phyloP scores from a whole-genome alignment of 2,329 filamentous ascomycete genomes.

The Neofusicoccum ribis region DNA sequence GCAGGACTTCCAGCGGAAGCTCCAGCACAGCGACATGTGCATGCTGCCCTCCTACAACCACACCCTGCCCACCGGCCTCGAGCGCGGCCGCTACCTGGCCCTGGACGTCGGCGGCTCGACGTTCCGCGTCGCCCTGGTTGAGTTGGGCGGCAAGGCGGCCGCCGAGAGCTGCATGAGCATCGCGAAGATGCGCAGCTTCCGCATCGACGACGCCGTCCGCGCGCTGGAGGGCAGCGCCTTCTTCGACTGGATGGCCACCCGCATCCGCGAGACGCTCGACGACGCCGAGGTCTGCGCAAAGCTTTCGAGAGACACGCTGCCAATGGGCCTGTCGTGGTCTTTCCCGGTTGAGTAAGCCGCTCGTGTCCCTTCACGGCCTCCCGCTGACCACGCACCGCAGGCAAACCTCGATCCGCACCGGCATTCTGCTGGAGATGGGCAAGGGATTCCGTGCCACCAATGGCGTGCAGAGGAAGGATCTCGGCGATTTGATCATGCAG shows the following conservation, averaged over 20 bases:
- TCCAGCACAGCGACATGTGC: slow-evolving; percentile 58
- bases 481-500: slow-evolving; percentile 59
- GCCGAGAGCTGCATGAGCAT: slow-evolving; percentile 50
- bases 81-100: slow-evolving; percentile 61
- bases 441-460: slow-evolving; percentile 64
- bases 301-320: slow-evolving; percentile 37
- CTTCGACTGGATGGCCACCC: slow-evolving; percentile 67
- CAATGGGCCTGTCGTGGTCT: slow-evolving; percentile 66
- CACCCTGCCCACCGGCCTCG: slow-evolving; percentile 59
- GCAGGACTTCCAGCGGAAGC: slow-evolving; percentile 55
- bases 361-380: not conserved
- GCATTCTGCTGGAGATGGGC: slow-evolving; percentile 62
- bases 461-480: slow-evolving; percentile 59
- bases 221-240: slow-evolving; percentile 57
- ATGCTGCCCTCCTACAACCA: slow-evolving; percentile 68
- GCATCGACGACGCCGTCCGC: slow-evolving; percentile 59
- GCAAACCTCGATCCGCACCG: slow-evolving; percentile 61
- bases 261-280: slow-evolving; percentile 56
- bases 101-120: slow-evolving; percentile 68
- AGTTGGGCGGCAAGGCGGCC: slow-evolving; percentile 52
- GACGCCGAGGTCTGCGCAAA: slow-evolving; percentile 34
- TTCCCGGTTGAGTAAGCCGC: slow-evolving; percentile 59
- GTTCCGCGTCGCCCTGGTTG: slow-evolving; percentile 62
- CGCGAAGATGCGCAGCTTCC: slow-evolving; percentile 54
- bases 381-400: slow-evolving; percentile 25